A percentile compares a stretch with the other conserved stretches of the same genome.
Evolutionary conservation across 2,329 filamentous ascomycete species (phyloP).

Genomic region (Zelopaecilomyces penicillatus): DNA sequence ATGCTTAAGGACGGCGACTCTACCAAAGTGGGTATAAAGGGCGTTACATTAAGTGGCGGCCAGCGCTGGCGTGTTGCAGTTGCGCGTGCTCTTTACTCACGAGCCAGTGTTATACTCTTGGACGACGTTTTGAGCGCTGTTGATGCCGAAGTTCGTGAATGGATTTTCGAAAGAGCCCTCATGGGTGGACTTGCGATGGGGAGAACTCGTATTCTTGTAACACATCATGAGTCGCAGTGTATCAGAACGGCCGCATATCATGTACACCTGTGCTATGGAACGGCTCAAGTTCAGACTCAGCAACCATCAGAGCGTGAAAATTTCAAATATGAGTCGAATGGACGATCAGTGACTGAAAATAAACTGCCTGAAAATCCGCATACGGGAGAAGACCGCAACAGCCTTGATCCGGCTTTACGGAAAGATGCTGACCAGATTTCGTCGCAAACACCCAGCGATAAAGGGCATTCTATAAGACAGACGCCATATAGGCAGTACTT

Average conservation of each 20-base stretch:
- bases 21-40: constrained; percentile 44
- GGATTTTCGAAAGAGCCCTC: constrained; percentile 2
- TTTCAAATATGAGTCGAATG: too few species aligned
- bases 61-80: constrained; percentile 13
- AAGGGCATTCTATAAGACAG: too few species aligned
- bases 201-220: constrained; percentile 9
- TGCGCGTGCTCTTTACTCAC: constrained; percentile 15
- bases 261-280: constrained; percentile 22
- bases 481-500: too few species aligned
- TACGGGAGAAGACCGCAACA: too few species aligned
- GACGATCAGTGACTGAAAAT: too few species aligned
- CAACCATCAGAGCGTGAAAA: too few species aligned
- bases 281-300: too few species aligned
- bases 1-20: constrained; percentile 61
- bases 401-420: too few species aligned
- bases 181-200: constrained; percentile 3
- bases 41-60: constrained; percentile 10
- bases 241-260: constrained; percentile 1
- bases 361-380: too few species aligned
- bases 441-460: too few species aligned
- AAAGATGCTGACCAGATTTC: too few species aligned
- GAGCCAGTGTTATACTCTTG: constrained; percentile 34
- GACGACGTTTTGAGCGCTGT: constrained; percentile 42
- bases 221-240: constrained; percentile 6
- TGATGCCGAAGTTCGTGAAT: constrained; percentile 2